Conservation (phyloP, 2,329 filamentous ascomycete species). For the Aspergillus chevalieri region DNA sequence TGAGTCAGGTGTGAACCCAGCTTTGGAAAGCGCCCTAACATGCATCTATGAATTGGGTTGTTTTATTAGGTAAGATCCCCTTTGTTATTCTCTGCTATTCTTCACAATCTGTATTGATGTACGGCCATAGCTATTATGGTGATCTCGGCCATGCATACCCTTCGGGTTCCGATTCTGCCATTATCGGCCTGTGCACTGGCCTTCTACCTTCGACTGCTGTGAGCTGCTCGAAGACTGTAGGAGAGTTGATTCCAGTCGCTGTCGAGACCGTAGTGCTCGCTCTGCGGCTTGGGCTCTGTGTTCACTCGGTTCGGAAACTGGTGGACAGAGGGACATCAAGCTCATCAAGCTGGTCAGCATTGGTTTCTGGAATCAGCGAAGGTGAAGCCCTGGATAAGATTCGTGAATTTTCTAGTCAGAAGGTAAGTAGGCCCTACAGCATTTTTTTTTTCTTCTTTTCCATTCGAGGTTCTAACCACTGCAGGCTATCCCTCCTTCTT, state of each 20-base stretch:
- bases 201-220: slow-evolving; percentile 37
- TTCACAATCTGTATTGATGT: not conserved
- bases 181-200: slow-evolving; percentile 41
- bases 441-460: too few species aligned
- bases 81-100: not conserved
- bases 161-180: slow-evolving; percentile 27
- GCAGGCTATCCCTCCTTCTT: slow-evolving; percentile 44
- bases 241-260: slow-evolving; percentile 37
- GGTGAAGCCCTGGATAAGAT: slow-evolving; percentile 22
- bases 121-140: slow-evolving; percentile 33
- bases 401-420: slow-evolving; percentile 15
- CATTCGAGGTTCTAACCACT: slow-evolving; percentile 3
- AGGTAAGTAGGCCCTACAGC: slow-evolving; percentile 22
- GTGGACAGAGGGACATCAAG: slow-evolving; percentile 25
- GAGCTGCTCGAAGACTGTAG: slow-evolving; percentile 33
- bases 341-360: slow-evolving; percentile 36
- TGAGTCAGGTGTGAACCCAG: slow-evolving; percentile 30
- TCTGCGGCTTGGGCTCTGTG: slow-evolving; percentile 39
- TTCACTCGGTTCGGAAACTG: slow-evolving; percentile 31
- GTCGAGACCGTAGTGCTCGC: slow-evolving; percentile 39
- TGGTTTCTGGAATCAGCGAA: slow-evolving; percentile 34
- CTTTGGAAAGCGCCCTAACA: slow-evolving; percentile 39
- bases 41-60: slow-evolving; percentile 39
- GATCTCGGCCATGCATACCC: slow-evolving; percentile 38
- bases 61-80: slow-evolving; percentile 37